phyloP scores from a whole-genome alignment of 2,329 filamentous ascomycete genomes.

The Fusarium sterilihyphosum region DNA sequence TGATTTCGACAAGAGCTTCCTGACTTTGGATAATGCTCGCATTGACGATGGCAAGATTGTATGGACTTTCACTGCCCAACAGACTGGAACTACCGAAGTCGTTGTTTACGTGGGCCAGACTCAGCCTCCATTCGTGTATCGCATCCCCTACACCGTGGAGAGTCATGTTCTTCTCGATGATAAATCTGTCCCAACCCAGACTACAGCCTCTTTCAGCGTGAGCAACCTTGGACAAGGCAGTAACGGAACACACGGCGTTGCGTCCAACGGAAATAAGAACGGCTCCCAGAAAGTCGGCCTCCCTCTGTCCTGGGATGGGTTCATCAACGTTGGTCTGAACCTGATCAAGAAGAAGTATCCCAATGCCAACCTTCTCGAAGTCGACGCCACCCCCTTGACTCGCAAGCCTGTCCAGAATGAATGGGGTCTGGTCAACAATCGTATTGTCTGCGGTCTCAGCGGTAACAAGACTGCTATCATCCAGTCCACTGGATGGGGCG shows the following conservation, averaged over 20 bases:
- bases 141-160: conserved; percentile 23
- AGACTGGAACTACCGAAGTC: conserved; percentile 5
- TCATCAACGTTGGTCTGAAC: conserved; percentile 21
- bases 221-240: background rate
- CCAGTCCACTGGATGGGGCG: conserved; percentile 17
- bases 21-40: background rate
- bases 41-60: conserved; percentile 11
- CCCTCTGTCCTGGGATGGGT: conserved; percentile 19
- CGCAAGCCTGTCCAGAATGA: conserved; percentile 7
- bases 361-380: conserved; percentile 12
- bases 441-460: conserved; percentile 6
- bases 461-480: conserved; percentile 24
- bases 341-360: conserved; percentile 10
- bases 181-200: background rate
- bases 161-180: background rate
- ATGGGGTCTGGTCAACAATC: conserved; percentile 25
- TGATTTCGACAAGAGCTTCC: conserved; percentile 4
- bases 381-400: conserved; percentile 14
- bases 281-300: background rate
- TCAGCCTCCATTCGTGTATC: conserved; percentile 54
- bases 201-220: background rate
- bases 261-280: background rate
- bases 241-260: background rate
- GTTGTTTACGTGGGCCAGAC: conserved; percentile 49
- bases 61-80: conserved; percentile 2